These are phyloP conservation scores for Daldinia decipiens DNA, from an alignment of 495 filamentous ascomycete species.

Conservation along the genomic window DNA sequence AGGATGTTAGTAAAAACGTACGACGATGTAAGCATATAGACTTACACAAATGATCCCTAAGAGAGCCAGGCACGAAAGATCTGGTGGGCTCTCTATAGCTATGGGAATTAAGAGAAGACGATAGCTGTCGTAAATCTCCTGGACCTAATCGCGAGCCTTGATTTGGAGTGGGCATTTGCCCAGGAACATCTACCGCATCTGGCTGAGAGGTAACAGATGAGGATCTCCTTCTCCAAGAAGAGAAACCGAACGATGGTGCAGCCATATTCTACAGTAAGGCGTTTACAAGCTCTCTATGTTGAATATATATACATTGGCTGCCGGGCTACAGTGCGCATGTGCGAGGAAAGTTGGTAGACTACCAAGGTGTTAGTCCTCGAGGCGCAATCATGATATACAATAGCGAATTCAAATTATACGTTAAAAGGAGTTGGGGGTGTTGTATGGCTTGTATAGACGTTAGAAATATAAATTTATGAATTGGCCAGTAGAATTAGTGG, in stretches of 20 bases:
- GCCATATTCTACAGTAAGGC: slow-evolving; percentile 44
- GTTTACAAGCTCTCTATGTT: slow-evolving; percentile 26
- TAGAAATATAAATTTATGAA: slow-evolving; percentile 10
- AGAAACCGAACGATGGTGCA: slow-evolving; percentile 51
- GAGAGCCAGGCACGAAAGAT: slow-evolving; percentile 81
- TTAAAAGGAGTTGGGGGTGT: slow-evolving; percentile 4
- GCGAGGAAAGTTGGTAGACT: slow-evolving; percentile 22
- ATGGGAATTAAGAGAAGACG: slow-evolving; percentile 54
- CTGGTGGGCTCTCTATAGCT: slow-evolving; percentile 73
- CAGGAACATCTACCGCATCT: slow-evolving; percentile 45
- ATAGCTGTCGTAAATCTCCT: slow-evolving; percentile 49
- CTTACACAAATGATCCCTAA: slow-evolving; percentile 71
- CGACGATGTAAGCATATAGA: not conserved
- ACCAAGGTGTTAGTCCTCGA: slow-evolving; percentile 20
- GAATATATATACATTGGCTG: slow-evolving; percentile 26
- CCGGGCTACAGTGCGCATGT: slow-evolving; percentile 27
- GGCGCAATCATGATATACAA: slow-evolving; percentile 25
- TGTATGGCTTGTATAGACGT: slow-evolving; percentile 18
- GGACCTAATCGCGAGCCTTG: slow-evolving; percentile 27
- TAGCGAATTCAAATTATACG: slow-evolving; percentile 19
- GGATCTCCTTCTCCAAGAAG: slow-evolving; percentile 54
- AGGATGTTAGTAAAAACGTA: slow-evolving; percentile 37
- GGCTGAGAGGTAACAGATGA: slow-evolving; percentile 50
- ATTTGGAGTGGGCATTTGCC: slow-evolving; percentile 26
- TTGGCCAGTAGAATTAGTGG: slow-evolving; percentile 16